phyloP scores from a whole-genome alignment of 2,329 filamentous ascomycete species.

The Cryphonectria naterciae region DNA sequence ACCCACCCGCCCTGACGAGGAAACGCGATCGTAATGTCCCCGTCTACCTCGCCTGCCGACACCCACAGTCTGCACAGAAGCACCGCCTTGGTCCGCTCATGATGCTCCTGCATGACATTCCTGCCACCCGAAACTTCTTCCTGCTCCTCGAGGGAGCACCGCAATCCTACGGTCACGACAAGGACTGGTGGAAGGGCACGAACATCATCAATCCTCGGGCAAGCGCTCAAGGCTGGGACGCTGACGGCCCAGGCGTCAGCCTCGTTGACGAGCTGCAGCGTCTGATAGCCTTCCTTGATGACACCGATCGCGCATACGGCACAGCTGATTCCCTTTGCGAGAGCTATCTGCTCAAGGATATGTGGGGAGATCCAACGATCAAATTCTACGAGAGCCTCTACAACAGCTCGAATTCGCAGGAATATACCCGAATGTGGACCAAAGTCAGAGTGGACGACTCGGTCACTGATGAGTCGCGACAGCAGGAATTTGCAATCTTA shows the following conservation, averaged over 20 bases:
- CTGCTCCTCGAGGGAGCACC: slow-evolving; percentile 47
- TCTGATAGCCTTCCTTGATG: slow-evolving; percentile 65
- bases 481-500: slow-evolving; percentile 31
- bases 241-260: slow-evolving; percentile 37
- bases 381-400: slow-evolving; percentile 51
- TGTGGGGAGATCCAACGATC: slow-evolving; percentile 43
- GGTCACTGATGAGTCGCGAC: slow-evolving; percentile 4
- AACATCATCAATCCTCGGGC: slow-evolving; percentile 49
- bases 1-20: slow-evolving; percentile 48
- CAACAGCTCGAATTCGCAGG: slow-evolving; percentile 30
- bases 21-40: slow-evolving; percentile 50
- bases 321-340: slow-evolving; percentile 54
- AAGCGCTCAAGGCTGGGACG: slow-evolving; percentile 36
- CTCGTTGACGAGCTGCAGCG: slow-evolving; percentile 60
- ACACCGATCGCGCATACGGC: slow-evolving; percentile 63
- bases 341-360: slow-evolving; percentile 38
- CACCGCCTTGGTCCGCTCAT: slow-evolving; percentile 58
- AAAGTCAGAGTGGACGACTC: slow-evolving; percentile 21
- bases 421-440: slow-evolving; percentile 23
- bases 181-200: slow-evolving; percentile 66
- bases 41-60: slow-evolving; percentile 54
- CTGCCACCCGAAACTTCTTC: slow-evolving; percentile 59
- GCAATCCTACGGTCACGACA: slow-evolving; percentile 57
- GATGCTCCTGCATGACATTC: slow-evolving; percentile 64
- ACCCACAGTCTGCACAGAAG: slow-evolving; percentile 33